A percentile compares a stretch with the other conserved stretches of the same genome.
phyloP scores from a whole-genome alignment of 768 basidiomycete species.

The Termitomyces sp. region DNA sequence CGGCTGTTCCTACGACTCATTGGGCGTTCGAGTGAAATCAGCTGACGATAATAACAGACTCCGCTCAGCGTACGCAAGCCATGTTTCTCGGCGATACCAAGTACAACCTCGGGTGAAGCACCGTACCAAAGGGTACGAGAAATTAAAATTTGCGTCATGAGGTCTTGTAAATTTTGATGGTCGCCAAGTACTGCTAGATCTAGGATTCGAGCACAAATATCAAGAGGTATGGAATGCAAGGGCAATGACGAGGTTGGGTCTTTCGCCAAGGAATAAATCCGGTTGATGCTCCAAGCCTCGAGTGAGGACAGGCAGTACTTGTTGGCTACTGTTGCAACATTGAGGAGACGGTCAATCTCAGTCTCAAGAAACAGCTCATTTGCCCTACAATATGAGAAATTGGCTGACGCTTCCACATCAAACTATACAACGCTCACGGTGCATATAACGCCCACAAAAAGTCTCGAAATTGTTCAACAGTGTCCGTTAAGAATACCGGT shows the following conservation, averaged over 20 bases:
- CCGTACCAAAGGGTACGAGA: constrained; percentile 52
- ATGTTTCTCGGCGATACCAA: constrained; percentile 42
- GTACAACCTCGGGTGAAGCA: constrained; percentile 42
- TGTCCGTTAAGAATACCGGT: constrained; percentile 38
- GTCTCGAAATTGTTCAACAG: constrained; percentile 41
- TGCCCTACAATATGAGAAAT: constrained; percentile 24
- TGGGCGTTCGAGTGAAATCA: constrained; percentile 31
- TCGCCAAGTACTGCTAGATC: constrained; percentile 48
- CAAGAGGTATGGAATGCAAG: constrained; percentile 25
- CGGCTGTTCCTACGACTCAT: constrained; percentile 22
- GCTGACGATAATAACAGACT: constrained; percentile 50
- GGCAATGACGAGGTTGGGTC: constrained; percentile 22
- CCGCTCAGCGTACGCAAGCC: constrained; percentile 38
- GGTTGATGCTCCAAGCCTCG: constrained; percentile 40
- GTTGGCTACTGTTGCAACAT: constrained; percentile 41
- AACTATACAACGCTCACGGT: constrained; percentile 28
- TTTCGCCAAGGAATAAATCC: constrained; percentile 31
- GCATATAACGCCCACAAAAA: constrained; percentile 48
- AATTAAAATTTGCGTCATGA: constrained; percentile 48
- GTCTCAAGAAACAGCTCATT: constrained; percentile 33
- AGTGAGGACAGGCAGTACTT: constrained; percentile 45
- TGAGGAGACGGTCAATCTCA: constrained; percentile 38
- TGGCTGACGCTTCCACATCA: not conserved
- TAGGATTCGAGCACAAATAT: constrained; percentile 42
- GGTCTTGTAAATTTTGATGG: constrained; percentile 41